A percentile compares a stretch with the other conserved stretches of the same genome.
phyloP scores from a whole-genome alignment of 176 grass and related monocot species.

The Ananas comosus region DNA sequence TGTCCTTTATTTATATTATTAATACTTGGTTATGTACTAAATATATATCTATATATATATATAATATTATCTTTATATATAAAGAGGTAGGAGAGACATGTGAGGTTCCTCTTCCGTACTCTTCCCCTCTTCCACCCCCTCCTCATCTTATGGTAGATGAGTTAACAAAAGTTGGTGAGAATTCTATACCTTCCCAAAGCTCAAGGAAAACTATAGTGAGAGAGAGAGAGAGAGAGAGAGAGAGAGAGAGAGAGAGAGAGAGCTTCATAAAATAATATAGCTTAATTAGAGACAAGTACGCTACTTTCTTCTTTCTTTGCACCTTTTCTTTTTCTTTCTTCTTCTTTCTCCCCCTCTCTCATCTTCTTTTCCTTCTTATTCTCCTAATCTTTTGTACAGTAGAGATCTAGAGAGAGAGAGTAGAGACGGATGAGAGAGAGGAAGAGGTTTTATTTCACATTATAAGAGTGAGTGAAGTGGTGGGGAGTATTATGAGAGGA shows the following conservation, averaged over 20 bases:
- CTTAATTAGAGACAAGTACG: conserved; percentile 75
- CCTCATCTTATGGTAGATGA: conserved; percentile 22
- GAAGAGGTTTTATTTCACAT: neutral
- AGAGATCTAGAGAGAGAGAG: conserved; percentile 1
- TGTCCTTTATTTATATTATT: neutral
- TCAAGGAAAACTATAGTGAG: conserved; percentile 1
- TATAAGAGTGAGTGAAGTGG: neutral
- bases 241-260: neutral
- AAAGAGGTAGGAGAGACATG: neutral
- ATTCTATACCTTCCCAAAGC: conserved; percentile 57
- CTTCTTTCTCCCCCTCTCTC: conserved; percentile 34
- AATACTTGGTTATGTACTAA: too few species aligned
- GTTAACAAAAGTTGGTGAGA: conserved; percentile 59
- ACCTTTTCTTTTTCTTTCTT: conserved; percentile 52
- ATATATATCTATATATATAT: neutral
- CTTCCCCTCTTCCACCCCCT: neutral
- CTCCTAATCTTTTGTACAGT: conserved; percentile 24
- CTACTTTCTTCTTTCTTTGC: conserved; percentile 39
- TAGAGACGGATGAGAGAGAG: conserved; percentile 13
- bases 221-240: conserved; percentile 21
- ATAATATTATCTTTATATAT: neutral
- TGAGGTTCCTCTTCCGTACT: conserved; percentile 4
- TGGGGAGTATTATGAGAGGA: conserved; percentile 12
- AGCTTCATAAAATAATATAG: conserved; percentile 12
- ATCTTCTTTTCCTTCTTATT: conserved; percentile 18